Evolutionary conservation across 169 alveolate genomes (phyloP), one percentile per base, ranked within the genome.

Genomic region (Plasmodium vinckei): DNA sequence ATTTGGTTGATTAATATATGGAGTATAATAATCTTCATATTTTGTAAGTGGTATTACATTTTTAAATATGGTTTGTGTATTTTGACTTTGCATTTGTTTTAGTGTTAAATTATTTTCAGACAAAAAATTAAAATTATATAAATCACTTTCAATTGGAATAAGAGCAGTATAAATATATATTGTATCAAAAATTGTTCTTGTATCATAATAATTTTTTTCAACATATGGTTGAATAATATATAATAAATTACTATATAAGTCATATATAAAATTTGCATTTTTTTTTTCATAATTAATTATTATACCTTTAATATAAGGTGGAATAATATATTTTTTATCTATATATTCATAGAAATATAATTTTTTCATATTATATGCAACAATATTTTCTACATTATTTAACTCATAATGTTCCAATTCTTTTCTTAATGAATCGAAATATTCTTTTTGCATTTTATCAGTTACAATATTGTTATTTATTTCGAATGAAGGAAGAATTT

Each of bases 221-320:
- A 47, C 9, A 1, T n/a, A 15, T 70, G n/a, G 12, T 44, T 51
- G n/a, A 10, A 44, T 82, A 10, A 46, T 19, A 63, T 86, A 86
- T 6, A 42, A 33, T 0, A 59, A 9, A 5, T 59, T 39, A n/a
- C 46, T 72, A 51, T 42, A 54, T 12, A 57, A 13, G 39, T 86
- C 77, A 13, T 9, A 56, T 33, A 57, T 19, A 15, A 86, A 23
- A 23, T 69, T 15, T 15, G 53, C 86, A 39, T 72, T 69, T 17
- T 69, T 51, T 49, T 27, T 70, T 68, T 86, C 91, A 15, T 47
- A 19, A 7, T 63, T 57, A 12, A 86, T 23, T 17, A 69, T 39
- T 56, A 86, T 70, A 1, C 91, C 91, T 65, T 70, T 86, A 19
- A 33, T 60, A 64, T 86, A 86, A 19, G 91, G 91, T 1, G 91